Conservation (phyloP, 257 asterid genomes). For the Capsicum chinense region DNA sequence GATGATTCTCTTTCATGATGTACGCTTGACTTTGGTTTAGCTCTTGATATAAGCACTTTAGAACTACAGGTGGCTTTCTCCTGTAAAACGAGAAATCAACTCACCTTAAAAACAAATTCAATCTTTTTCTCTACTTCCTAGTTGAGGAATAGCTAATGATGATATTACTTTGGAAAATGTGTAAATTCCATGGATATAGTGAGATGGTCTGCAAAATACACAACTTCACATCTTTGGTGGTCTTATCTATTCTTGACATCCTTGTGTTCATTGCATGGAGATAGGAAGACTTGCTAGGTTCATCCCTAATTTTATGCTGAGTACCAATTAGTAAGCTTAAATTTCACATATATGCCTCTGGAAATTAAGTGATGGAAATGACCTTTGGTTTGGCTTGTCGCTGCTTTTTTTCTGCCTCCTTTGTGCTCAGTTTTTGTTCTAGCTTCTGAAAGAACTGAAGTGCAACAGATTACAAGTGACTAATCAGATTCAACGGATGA, state of each 20-base stretch:
- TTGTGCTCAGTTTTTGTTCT: constrained; percentile 57
- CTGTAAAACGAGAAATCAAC: constrained; percentile 45
- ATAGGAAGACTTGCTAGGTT: no score
- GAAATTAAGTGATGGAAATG: background rate
- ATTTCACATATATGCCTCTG: background rate
- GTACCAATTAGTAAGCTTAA: background rate
- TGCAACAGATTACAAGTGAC: background rate
- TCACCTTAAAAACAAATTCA: background rate
- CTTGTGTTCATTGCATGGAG: no score
- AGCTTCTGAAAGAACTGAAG: constrained; percentile 72
- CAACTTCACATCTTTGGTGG: no score
- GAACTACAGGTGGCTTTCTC: constrained; percentile 43
- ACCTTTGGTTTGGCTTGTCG: constrained; percentile 62
- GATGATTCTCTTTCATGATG: constrained; percentile 34
- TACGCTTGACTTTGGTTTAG: constrained; percentile 35
- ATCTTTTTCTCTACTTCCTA: background rate
- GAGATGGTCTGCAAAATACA: no score
- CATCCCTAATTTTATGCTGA: no score
- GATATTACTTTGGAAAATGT: no score
- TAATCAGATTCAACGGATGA: constrained; percentile 19
- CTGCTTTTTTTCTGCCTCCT: constrained; percentile 51
- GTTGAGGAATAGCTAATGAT: no score
- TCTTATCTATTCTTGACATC: no score
- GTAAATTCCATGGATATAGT: no score
- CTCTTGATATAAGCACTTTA: constrained; percentile 41